phyloP scores from a whole-genome alignment of 164 flowering plant species.

The Annona squamosa region DNA sequence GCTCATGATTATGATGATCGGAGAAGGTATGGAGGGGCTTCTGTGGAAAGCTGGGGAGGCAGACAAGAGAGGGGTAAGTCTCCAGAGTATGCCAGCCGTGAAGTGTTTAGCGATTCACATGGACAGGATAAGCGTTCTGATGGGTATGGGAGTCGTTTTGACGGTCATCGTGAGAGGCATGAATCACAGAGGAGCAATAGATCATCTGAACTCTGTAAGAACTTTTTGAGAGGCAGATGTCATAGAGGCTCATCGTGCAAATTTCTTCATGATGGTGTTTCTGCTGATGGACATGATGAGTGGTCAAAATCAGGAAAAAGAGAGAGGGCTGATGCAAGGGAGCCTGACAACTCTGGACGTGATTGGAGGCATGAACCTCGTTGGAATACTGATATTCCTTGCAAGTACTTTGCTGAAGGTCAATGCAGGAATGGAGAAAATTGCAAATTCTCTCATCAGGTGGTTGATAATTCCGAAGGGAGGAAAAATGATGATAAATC shows the following conservation, averaged over 20 bases:
- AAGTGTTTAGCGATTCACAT: constrained; percentile 6
- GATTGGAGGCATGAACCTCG: constrained; percentile 26
- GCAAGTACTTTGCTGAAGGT: constrained; percentile 65
- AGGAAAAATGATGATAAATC: constrained; percentile 27
- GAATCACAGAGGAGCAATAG: constrained; percentile 19
- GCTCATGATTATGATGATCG: constrained; percentile 28
- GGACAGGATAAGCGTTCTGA: constrained; percentile 24
- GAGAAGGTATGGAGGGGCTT: constrained; percentile 16
- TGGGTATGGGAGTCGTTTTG: constrained; percentile 13
- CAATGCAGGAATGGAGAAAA: constrained; percentile 50
- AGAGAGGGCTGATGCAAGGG: constrained; percentile 32
- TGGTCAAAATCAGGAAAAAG: constrained; percentile 17
- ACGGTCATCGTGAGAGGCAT: constrained; percentile 21
- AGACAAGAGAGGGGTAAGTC: constrained; percentile 29
- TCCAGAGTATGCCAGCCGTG: constrained; percentile 20
- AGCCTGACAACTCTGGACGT: constrained; percentile 25
- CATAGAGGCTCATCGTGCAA: constrained; percentile 47
- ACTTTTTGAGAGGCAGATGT: constrained; percentile 42
- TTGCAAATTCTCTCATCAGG: constrained; percentile 66
- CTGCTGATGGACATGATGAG: constrained; percentile 24
- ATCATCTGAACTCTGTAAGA: constrained; percentile 26
- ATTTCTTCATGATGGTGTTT: constrained; percentile 37
- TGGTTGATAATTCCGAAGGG: constrained; percentile 20
- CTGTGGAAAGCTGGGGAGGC: constrained; percentile 26
- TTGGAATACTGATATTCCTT: constrained; percentile 27